These are phyloP conservation scores for Wickerhamia fluorescens DNA, from an alignment of 805 yeast genomes.

Conservation along the genomic window DNA sequence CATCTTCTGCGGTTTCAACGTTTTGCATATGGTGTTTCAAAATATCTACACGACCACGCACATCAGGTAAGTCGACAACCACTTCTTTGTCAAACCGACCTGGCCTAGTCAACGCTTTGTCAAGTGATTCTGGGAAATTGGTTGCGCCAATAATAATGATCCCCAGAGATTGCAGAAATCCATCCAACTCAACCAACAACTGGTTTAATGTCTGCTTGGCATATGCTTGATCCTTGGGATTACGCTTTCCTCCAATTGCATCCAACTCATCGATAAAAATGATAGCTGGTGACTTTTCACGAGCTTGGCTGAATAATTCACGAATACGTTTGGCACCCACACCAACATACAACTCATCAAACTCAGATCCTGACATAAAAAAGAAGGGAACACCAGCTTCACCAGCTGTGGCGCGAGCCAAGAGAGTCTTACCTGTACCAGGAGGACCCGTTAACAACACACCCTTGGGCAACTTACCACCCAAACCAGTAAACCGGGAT, in stretches of 20 bases:
- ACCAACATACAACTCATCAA: conserved; percentile 96
- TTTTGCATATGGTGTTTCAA: conserved; percentile 86
- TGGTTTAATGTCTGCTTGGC: conserved; percentile 97
- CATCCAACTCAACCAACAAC: conserved; percentile 91
- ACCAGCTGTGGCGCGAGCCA: conserved; percentile 98
- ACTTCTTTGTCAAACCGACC: conserved; percentile 97
- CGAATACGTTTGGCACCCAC: conserved; percentile 98
- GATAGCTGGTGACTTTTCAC: conserved; percentile 94
- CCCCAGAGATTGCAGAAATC: conserved; percentile 86
- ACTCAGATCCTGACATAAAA: conserved; percentile 97
- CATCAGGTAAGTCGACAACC: conserved; percentile 93
- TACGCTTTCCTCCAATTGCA: conserved; percentile 97
- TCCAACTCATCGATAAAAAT: conserved; percentile 96
- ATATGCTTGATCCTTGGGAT: conserved; percentile 96
- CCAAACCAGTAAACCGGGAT: conserved; percentile 88
- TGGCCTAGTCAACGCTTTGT: conserved; percentile 96
- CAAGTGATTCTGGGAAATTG: conserved; percentile 94
- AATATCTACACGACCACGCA: conserved; percentile 92
- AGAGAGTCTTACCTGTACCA: conserved; percentile 95
- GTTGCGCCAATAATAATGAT: conserved; percentile 97
- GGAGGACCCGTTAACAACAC: conserved; percentile 96
- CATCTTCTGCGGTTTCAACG: conserved; percentile 77
- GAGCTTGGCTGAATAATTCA: conserved; percentile 86
- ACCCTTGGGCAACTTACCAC: conserved; percentile 97
- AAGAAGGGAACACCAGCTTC: conserved; percentile 98